Conservation (phyloP, 192 early-diverging fungal species). For the Dissophora ornata region DNA sequence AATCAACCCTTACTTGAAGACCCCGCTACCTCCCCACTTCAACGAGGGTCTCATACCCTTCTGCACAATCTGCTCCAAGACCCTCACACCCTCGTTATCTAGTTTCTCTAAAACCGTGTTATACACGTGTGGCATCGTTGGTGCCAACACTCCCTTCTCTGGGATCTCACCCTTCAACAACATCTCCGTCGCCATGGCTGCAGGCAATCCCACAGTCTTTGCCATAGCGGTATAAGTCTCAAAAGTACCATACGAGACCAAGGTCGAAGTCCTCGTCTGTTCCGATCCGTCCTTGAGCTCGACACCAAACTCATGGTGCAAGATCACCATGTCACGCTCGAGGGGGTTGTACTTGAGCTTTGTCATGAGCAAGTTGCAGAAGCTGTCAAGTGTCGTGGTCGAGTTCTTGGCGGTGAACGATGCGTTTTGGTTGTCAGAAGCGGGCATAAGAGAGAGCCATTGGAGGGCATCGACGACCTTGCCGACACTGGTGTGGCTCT, state of each 20-base stretch:
- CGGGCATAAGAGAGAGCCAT: conserved; percentile 58
- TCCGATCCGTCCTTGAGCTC: conserved; percentile 70
- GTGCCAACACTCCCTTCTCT: conserved; percentile 73
- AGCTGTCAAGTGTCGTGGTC: conserved; percentile 80
- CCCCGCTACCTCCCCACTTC: conserved; percentile 54
- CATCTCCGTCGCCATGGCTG: conserved; percentile 81
- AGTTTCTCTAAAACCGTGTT: conserved; percentile 75
- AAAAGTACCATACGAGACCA: conserved; percentile 73
- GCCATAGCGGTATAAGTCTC: conserved; percentile 84
- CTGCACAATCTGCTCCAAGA: conserved; percentile 67
- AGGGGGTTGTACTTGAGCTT: conserved; percentile 78
- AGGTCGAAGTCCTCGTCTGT: conserved; percentile 73
- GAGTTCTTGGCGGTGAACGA: conserved; percentile 45
- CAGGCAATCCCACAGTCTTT: conserved; percentile 82
- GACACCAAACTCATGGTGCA: conserved; percentile 96
- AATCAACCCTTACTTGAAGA: conserved; percentile 54
- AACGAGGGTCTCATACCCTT: conserved; percentile 52
- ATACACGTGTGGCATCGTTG: conserved; percentile 77
- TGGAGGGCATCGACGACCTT: conserved; percentile 68
- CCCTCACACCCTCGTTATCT: conserved; percentile 69
- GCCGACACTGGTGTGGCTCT: conserved; percentile 57
- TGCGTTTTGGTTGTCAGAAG: background rate
- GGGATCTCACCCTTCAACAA: conserved; percentile 62
- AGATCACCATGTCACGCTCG: conserved; percentile 93
- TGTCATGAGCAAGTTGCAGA: conserved; percentile 82